Conservation (phyloP, 176 grass and related monocot species). For the Tillandsia leiboldiana region DNA sequence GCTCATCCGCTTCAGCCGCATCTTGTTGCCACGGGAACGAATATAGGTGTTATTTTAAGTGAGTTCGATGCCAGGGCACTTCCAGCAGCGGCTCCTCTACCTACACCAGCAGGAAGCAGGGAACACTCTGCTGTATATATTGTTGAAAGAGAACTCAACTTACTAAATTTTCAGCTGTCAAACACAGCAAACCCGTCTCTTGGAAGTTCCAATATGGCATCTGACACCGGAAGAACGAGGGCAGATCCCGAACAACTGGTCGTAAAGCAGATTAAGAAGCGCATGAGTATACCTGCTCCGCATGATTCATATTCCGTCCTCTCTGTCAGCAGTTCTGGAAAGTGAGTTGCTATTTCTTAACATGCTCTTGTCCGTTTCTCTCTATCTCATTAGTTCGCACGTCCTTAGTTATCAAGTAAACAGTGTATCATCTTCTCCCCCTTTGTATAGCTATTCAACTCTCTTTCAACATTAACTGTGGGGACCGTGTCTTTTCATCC, state of each 20-base stretch:
- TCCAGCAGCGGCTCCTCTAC: conserved; percentile 72
- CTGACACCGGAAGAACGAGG: conserved; percentile 54
- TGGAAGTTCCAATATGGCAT: conserved; percentile 32
- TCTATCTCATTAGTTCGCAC: too few species aligned
- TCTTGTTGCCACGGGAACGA: conserved; percentile 97
- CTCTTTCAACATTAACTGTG: background rate
- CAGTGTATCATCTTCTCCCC: too few species aligned
- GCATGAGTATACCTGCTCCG: conserved; percentile 90
- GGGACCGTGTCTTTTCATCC: background rate
- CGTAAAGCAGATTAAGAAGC: conserved; percentile 93
- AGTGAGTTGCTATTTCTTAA: conserved; percentile 44
- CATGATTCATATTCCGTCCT: conserved; percentile 91
- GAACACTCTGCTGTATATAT: conserved; percentile 92
- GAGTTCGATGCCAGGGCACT: conserved; percentile 95
- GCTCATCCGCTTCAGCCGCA: conserved; percentile 92
- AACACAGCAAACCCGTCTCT: conserved; percentile 78
- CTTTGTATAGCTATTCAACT: background rate
- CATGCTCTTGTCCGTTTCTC: background rate
- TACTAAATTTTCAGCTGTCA: conserved; percentile 88
- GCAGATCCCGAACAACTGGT: conserved; percentile 59
- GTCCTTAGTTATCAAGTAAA: too few species aligned
- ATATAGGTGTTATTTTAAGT: conserved; percentile 94
- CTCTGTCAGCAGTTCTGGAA: conserved; percentile 89
- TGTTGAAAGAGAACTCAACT: conserved; percentile 94
- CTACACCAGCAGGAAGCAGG: conserved; percentile 55